A percentile compares a stretch with the other conserved stretches of the same genome.
Conservation (phyloP, 345 rosid genomes). For the Gossypium sturtianum region DNA sequence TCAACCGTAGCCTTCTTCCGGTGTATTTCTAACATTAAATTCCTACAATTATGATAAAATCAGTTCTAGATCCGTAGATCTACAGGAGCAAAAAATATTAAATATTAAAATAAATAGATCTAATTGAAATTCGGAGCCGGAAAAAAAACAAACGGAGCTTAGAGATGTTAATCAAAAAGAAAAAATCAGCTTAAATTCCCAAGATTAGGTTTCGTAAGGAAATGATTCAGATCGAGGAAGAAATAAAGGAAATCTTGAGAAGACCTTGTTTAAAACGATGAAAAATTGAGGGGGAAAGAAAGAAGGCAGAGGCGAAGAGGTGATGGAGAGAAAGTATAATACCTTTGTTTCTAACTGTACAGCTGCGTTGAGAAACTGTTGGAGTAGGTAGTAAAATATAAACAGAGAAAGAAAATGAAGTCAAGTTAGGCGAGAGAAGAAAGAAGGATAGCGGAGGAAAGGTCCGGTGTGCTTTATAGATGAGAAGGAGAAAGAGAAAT, state of each 20-base stretch:
- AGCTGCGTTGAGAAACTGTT: slow-evolving; percentile 5
- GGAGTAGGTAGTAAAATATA: background rate
- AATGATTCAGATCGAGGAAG: background rate
- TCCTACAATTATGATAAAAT: background rate
- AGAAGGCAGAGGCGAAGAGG: no score
- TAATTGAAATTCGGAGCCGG: background rate
- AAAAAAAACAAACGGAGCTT: background rate
- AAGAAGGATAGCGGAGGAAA: background rate
- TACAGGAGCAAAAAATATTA: slow-evolving; percentile 12
- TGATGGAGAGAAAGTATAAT: background rate
- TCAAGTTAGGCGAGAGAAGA: background rate
- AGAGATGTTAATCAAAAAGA: background rate
- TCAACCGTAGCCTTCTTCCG: background rate
- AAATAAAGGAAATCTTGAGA: background rate
- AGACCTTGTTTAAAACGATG: background rate
- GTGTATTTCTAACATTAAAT: background rate
- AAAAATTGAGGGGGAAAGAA: background rate
- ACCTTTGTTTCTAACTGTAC: slow-evolving; percentile 26
- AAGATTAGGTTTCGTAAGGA: background rate
- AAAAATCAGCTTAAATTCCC: background rate
- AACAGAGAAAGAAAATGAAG: background rate
- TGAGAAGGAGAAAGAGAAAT: slow-evolving; percentile 4
- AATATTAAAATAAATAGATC: background rate
- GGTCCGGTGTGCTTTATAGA: slow-evolving; percentile 13
- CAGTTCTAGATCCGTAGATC: slow-evolving; percentile 20